A percentile compares a stretch with the other conserved stretches of the same genome.
These are phyloP conservation scores for Mycena venus DNA, from an alignment of 768 basidiomycete species.

Conservation along the genomic window DNA sequence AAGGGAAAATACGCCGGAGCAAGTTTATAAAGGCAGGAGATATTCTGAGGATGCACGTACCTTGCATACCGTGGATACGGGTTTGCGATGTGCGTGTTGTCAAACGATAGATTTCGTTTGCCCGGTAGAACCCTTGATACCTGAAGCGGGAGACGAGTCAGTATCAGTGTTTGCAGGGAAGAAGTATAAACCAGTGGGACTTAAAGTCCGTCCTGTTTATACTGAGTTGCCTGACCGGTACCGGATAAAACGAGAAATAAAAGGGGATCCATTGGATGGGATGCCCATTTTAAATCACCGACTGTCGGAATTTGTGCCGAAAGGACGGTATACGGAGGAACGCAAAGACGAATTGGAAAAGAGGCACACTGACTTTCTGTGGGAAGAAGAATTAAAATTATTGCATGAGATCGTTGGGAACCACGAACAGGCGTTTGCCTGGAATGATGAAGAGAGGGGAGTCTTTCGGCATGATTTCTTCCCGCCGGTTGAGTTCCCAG, in stretches of 20 bases:
- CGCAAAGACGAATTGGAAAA: not conserved
- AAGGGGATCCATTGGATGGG: too few relatives aligned
- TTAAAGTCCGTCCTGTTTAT: too few relatives aligned
- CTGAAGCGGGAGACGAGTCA: not conserved
- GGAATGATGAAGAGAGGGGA: slow-evolving; percentile 15
- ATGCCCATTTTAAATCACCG: slow-evolving; percentile 6
- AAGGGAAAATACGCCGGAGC: too few relatives aligned
- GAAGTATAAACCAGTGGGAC: too few relatives aligned
- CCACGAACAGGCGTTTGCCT: slow-evolving; percentile 31
- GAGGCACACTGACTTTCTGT: slow-evolving; percentile 36
- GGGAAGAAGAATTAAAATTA: slow-evolving; percentile 39
- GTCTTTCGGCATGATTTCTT: not conserved
- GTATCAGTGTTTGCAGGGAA: too few relatives aligned
- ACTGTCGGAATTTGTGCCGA: slow-evolving; percentile 34
- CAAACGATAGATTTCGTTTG: not conserved
- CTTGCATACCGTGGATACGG: too few relatives aligned
- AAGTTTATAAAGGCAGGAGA: too few relatives aligned
- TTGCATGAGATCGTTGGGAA: slow-evolving; percentile 35
- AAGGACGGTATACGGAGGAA: not conserved
- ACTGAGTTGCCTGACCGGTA: too few relatives aligned
- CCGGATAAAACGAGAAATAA: too few relatives aligned
- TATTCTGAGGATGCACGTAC: not conserved
- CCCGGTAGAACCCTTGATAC: too few relatives aligned
- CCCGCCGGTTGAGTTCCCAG: slow-evolving; percentile 22
- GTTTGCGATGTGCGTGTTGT: not conserved